Base-by-base conservation (phyloP, 2,329 filamentous ascomycete genomes). In the Trichoderma sp. region DNA sequence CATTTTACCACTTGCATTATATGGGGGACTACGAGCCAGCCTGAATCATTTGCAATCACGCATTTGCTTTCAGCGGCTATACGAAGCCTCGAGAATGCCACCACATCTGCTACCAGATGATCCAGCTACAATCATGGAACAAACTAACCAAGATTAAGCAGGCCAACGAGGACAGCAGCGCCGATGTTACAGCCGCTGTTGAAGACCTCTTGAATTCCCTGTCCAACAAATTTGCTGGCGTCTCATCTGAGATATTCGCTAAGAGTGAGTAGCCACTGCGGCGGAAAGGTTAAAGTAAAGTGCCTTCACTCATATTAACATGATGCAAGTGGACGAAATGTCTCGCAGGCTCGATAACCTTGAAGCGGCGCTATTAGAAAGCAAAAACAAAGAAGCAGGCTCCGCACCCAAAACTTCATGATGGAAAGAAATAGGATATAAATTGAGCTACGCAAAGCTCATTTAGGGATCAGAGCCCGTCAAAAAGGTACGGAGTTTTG, bases 251-350 rank as follows among this genome's bases (percentile, higher is more conserved):
- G 82, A 91, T 98, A 72, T 93, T 97, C 77, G 89, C 92, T 47
- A 97, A 97, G 83, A 93, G 94, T 97, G 82, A 80, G 91, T 84
- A 67, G 73, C 43, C 32, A 9, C 30, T 30, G 8, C 15, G 9
- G 53, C 43, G 28, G 24, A 43, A 36, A 58, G 21, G 15, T 28
- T 2, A 53, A 18, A n/a, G 26, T n/a, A 24, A 21, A n/a, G 12
- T 12, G 32, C n/a, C 21, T 12, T 32, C 30, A 15, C 28, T 14
- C 36, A 64, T 58, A 28, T 74, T 79, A 18, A 77, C 73, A 21
- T 7, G 28, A 34, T 32, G n/a, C 67, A 57, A 97, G 94, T 98
- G 92, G 95, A 97, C 79, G 94, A 97, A 74, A 97, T 98, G 94
- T 92, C 93, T 15, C 87, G 92, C 73, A 89, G 95, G 30, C 84